A percentile compares a stretch with the other conserved stretches of the same genome.
These are phyloP conservation scores for Talaromyces sp. DNA, from an alignment of 2,329 filamentous ascomycete species.

Conservation along the genomic window DNA sequence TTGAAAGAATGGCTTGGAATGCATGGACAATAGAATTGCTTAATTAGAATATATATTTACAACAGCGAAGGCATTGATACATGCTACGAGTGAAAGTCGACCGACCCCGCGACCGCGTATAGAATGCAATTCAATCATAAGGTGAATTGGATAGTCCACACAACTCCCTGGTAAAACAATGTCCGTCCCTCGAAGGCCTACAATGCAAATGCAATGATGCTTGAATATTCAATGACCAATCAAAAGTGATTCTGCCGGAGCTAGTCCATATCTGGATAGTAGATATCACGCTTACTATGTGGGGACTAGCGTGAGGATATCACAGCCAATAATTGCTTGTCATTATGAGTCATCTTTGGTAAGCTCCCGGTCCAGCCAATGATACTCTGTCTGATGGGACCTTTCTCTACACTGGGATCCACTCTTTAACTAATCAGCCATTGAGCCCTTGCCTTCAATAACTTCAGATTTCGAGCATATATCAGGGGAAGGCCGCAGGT, in stretches of 20 bases:
- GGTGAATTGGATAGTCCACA: no score
- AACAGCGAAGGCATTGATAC: no score
- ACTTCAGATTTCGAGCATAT: neutral
- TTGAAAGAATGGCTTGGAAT: no score
- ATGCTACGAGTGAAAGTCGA: no score
- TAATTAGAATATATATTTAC: no score
- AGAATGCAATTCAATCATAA: no score
- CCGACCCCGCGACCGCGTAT: no score
- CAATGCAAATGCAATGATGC: neutral
- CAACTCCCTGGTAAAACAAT: no score
- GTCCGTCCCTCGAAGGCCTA: no score
- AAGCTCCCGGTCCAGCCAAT: neutral
- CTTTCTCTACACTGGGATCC: neutral
- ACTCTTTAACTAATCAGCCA: neutral
- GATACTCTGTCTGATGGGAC: neutral
- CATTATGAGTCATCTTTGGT: neutral
- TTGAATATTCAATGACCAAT: neutral
- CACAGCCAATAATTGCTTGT: neutral
- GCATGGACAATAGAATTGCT: no score
- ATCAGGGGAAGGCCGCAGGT: neutral
- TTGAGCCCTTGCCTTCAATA: no score
- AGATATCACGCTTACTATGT: fast-evolving
- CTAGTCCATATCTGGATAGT: neutral
- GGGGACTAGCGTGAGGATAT: neutral
- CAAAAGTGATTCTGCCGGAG: fast-evolving